Percentiles rank a stretch among this genome's conserved stretches.
These are phyloP conservation scores for Trichoderma hamatum DNA, from an alignment of 2,329 filamentous ascomycete species.

Conservation along the genomic window DNA sequence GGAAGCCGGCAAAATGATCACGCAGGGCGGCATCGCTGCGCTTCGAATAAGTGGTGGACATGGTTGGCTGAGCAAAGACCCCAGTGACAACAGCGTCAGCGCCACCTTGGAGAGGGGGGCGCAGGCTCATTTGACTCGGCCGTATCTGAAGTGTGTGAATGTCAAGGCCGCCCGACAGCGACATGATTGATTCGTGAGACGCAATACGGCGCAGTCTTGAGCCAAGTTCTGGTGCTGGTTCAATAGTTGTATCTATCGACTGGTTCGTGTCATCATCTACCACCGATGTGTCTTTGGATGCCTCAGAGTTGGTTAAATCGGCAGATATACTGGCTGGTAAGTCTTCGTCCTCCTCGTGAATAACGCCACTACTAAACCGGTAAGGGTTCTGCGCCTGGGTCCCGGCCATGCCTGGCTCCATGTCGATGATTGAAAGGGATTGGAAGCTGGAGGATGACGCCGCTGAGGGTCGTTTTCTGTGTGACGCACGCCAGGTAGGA, in stretches of 20 bases:
- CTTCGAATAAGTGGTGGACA: conserved; percentile 51
- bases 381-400: conserved; percentile 30
- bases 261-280: conserved; percentile 39
- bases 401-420: conserved; percentile 34
- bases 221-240: conserved; percentile 36
- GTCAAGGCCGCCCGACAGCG: conserved; percentile 83
- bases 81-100: conserved; percentile 60
- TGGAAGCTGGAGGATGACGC: conserved; percentile 56
- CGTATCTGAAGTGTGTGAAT: conserved; percentile 80
- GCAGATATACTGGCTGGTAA: conserved; percentile 29
- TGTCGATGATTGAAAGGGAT: conserved; percentile 43
- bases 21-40: conserved; percentile 60
- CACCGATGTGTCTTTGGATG: conserved; percentile 16
- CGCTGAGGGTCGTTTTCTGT: conserved; percentile 61
- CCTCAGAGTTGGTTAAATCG: background rate
- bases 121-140: conserved; percentile 71
- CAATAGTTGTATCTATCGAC: conserved; percentile 36
- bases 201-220: conserved; percentile 63
- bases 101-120: conserved; percentile 53
- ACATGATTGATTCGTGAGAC: conserved; percentile 89
- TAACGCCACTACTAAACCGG: conserved; percentile 37
- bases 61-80: conserved; percentile 62
- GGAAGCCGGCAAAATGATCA: conserved; percentile 53
- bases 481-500: conserved; percentile 55
- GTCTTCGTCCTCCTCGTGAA: conserved; percentile 47